A percentile compares a stretch with the other conserved stretches of the same genome.
Conservation (phyloP, 1,284 basidiomycete genomes). For the Inonotus hispidus region DNA sequence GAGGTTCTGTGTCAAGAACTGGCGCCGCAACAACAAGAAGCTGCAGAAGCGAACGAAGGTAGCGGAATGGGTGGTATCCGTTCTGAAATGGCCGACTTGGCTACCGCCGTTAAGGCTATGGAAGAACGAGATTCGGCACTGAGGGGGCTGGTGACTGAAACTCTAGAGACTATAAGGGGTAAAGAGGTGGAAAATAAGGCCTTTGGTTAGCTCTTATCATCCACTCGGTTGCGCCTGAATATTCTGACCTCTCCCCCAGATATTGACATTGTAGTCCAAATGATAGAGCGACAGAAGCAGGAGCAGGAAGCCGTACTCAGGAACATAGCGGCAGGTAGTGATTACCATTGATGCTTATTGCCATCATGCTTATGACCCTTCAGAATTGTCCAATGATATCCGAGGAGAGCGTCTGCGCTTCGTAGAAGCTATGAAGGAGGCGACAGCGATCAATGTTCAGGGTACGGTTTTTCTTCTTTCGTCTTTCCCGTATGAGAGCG, state of each 20-base stretch:
- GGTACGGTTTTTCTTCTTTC: conserved; percentile 34
- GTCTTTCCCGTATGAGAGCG: neutral
- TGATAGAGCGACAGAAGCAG: conserved; percentile 62
- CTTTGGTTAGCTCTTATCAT: conserved; percentile 28
- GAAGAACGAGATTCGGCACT: conserved; percentile 39
- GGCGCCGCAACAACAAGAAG: conserved; percentile 24
- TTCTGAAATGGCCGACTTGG: neutral
- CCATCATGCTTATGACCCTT: conserved; percentile 6
- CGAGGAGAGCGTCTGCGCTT: conserved; percentile 79
- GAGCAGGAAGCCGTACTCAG: conserved; percentile 67
- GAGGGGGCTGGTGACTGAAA: conserved; percentile 42
- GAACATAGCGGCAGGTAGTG: conserved; percentile 56
- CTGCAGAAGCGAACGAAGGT: neutral
- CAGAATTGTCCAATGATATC: conserved; percentile 77
- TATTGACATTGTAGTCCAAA: conserved; percentile 50
- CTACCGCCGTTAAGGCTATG: conserved; percentile 33
- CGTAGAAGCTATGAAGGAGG: conserved; percentile 87
- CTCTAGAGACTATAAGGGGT: conserved; percentile 39
- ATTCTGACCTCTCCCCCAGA: conserved; percentile 29
- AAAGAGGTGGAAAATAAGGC: conserved; percentile 32
- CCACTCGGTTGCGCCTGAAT: conserved; percentile 5
- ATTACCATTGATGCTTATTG: neutral
- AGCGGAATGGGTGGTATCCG: neutral
- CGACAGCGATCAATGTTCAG: conserved; percentile 80
- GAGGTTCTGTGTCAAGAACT: conserved; percentile 55